These are phyloP conservation scores for Hypoxylon sp. DNA, from an alignment of 2,329 filamentous ascomycete genomes.

Conservation along the genomic window DNA sequence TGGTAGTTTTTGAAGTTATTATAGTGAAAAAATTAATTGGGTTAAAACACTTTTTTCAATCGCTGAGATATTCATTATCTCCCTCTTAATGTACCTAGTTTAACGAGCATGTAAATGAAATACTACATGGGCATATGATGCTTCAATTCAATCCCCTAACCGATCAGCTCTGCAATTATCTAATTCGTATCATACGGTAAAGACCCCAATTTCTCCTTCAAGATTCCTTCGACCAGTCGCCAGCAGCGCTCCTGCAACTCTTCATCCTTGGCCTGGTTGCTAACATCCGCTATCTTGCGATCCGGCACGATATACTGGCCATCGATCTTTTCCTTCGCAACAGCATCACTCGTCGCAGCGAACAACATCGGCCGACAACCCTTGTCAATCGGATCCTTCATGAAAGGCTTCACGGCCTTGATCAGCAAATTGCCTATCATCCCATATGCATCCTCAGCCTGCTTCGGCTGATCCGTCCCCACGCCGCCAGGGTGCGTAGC, in stretches of 20 bases:
- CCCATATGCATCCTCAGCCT: constrained; percentile 66
- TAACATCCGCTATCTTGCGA: constrained; percentile 61
- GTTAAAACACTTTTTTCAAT: no score
- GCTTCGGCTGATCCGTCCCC: constrained; percentile 55
- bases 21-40: no score
- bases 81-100: no score
- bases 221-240: constrained; percentile 61
- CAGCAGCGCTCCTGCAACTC: constrained; percentile 61
- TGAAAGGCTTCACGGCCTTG: constrained; percentile 58
- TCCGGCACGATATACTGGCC: constrained; percentile 66
- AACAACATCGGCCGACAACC: constrained; percentile 65
- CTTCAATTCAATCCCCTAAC: no score
- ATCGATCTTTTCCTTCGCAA: constrained; percentile 61
- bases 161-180: background rate
- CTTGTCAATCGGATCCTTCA: constrained; percentile 64
- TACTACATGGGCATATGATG: no score
- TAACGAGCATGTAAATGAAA: no score
- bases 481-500: constrained; percentile 66
- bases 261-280: constrained; percentile 60
- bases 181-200: constrained; percentile 20
- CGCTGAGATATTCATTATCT: no score
- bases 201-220: constrained; percentile 57
- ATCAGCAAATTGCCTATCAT: constrained; percentile 62
- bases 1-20: no score
- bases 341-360: constrained; percentile 61